A percentile compares a stretch with the other conserved stretches of the same genome.
Conservation (phyloP, 116 monocot species). For the Phalaenopsis hybrid region DNA sequence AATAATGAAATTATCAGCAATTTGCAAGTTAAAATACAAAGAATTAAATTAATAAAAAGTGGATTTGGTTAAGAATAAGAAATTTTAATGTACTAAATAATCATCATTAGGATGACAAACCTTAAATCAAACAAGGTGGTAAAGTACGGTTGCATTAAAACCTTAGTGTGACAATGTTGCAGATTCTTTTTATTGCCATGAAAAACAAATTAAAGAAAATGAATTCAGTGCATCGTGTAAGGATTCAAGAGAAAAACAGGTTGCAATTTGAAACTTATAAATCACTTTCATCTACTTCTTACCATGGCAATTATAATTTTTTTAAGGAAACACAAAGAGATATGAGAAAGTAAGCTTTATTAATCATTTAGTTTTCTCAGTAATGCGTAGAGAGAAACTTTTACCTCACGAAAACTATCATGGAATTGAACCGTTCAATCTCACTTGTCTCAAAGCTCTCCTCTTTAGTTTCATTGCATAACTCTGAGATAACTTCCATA, state of each 20-base stretch:
- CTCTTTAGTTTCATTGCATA: background rate
- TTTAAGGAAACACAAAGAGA: background rate
- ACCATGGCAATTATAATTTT: background rate
- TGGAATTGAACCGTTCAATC: background rate
- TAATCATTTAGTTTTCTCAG: background rate
- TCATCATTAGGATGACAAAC: background rate
- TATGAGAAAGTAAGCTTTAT: background rate
- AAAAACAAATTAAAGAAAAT: background rate
- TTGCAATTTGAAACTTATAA: background rate
- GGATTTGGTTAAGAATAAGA: background rate
- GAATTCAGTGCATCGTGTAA: background rate
- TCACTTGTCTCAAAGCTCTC: slow-evolving; percentile 14
- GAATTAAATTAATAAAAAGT: background rate
- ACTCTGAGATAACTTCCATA: slow-evolving; percentile 1
- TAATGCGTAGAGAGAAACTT: background rate
- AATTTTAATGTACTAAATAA: background rate
- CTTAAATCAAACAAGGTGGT: background rate
- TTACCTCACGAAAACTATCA: slow-evolving; percentile 15
- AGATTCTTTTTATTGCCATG: background rate
- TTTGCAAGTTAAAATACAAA: background rate
- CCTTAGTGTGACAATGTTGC: background rate
- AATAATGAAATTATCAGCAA: background rate
- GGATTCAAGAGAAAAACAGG: background rate
- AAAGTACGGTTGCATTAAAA: background rate
- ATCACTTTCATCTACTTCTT: background rate